A percentile compares a stretch with the other conserved stretches of the same genome.
Conservation (phyloP, 2,329 filamentous ascomycete species). For the Plenodomus tracheiphilus region DNA sequence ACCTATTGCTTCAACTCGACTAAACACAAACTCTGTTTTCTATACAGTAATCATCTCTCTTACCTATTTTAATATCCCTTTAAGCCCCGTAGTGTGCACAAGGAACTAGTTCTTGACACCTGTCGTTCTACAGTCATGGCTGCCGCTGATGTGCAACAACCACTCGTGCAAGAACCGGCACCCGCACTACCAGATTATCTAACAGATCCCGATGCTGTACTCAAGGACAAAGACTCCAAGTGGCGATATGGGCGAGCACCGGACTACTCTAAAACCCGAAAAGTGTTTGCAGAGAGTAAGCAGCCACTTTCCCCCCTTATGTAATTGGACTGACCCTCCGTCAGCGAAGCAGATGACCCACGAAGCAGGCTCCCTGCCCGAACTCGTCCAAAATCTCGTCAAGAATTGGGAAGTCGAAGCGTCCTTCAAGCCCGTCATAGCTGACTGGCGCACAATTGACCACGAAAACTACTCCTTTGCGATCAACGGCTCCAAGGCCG, state of each 20-base stretch:
- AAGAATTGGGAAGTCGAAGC: slow-evolving; percentile 76
- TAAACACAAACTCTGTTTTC: too few relatives aligned
- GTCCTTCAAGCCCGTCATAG: slow-evolving; percentile 64
- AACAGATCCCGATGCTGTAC: slow-evolving; percentile 61
- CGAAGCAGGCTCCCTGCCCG: slow-evolving; percentile 58
- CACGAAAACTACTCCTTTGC: slow-evolving; percentile 63
- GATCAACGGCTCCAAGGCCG: slow-evolving; percentile 63
- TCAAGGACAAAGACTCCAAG: slow-evolving; percentile 56
- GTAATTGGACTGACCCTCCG: not conserved
- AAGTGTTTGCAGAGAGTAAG: slow-evolving; percentile 62
- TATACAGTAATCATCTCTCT: too few relatives aligned
- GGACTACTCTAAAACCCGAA: slow-evolving; percentile 66
- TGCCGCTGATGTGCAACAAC: slow-evolving; percentile 33
- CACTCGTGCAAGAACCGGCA: slow-evolving; percentile 35
- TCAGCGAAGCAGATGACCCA: slow-evolving; percentile 64
- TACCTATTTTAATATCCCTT: too few relatives aligned
- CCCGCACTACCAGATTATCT: slow-evolving; percentile 60
- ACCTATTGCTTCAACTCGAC: too few relatives aligned
- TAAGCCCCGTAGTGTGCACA: too few relatives aligned
- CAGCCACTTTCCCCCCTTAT: not conserved
- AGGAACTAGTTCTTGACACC: not conserved
- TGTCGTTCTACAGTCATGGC: slow-evolving; percentile 27
- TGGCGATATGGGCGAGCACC: slow-evolving; percentile 66
- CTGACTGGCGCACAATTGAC: slow-evolving; percentile 69
- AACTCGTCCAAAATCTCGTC: slow-evolving; percentile 69